Evolutionary conservation across 805 yeast genomes (phyloP), one percentile per base, ranked within the genome.

Genomic region (Metschnikowia santaceciliae): DNA sequence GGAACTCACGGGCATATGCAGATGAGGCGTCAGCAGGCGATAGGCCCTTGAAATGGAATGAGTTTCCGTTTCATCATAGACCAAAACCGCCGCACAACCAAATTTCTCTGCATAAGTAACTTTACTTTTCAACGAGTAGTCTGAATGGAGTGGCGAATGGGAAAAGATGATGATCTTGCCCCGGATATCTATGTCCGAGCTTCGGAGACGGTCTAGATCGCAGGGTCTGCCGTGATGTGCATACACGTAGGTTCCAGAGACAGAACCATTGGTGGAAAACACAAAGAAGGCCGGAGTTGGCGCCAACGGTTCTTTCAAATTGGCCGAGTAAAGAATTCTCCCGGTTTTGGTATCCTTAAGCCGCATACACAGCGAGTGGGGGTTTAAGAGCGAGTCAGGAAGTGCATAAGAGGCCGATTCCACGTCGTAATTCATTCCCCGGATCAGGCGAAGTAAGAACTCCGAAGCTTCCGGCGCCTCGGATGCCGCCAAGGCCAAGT

Each of bases 271-370:
- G 5, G 34, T 37, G 1, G 75, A 71, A 55, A 58, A 63, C 2
- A 59, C 55, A 47, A 60, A 56, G 49, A 54, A 71, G 1, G 73
- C 68, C 2, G 75, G 75, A 0, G 75, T 69, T 8, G 52, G 37
- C 36, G 53, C 57, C 26, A 52, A 49, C 1, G 59, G 59, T 46
- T 71, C 76, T 5, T 34, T 32, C 10, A 71, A 46, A 4, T 52
- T 48, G 3, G 71, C 67, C 2, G 55, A 44, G 52, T 69, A 71
- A 5, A 71, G 59, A 3, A 59, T 52, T 2, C 64, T 56, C 4
- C 55, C 58, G 8, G 52, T 46, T 14, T 55, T 45, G 14, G 55
- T 32, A 42, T 70, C 70, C 4, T 60, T 36, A 8, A 73, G 52
- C 33, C 55, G 49, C 14, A 73, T 46, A 3, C 51, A 43, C 64